Evolutionary conservation across 2,329 filamentous ascomycete species (phyloP).

Genomic region (Coniella vitis): DNA sequence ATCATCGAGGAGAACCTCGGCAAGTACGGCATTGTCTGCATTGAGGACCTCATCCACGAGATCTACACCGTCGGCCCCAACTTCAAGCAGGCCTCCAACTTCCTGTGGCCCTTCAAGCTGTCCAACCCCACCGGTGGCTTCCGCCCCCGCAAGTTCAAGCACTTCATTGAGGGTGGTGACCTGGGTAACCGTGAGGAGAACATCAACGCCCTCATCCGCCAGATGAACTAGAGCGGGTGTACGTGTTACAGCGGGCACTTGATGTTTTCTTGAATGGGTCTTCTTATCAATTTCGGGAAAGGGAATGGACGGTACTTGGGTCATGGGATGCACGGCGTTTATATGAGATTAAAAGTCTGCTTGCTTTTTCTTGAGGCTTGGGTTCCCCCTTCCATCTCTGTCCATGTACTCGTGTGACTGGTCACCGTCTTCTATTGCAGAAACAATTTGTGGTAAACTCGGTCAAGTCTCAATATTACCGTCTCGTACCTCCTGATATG

Average conservation of each 20-base stretch:
- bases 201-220: slow-evolving; percentile 92
- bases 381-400: slow-evolving; percentile 11
- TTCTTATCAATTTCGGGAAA: slow-evolving; percentile 20
- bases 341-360: slow-evolving; percentile 19
- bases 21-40: slow-evolving; percentile 98
- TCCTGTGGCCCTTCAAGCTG: slow-evolving; percentile 99
- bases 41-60: slow-evolving; percentile 99
- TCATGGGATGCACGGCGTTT: slow-evolving; percentile 31
- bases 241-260: slow-evolving; percentile 5
- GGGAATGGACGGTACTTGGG: slow-evolving; percentile 17
- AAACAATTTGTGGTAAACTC: slow-evolving; percentile 4
- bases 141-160: slow-evolving; percentile 95
- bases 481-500: slow-evolving; percentile 5
- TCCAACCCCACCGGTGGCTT: slow-evolving; percentile 97
- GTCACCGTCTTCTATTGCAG: slow-evolving; percentile 10
- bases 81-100: slow-evolving; percentile 99
- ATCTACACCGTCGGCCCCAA: slow-evolving; percentile 98
- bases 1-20: slow-evolving; percentile 95
- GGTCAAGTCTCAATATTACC: slow-evolving; percentile 10
- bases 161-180: slow-evolving; percentile 98
- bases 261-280: slow-evolving; percentile 23
- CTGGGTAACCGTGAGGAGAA: slow-evolving; percentile 97
- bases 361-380: slow-evolving; percentile 15
- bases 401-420: slow-evolving; percentile 13
- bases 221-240: slow-evolving; percentile 99